phyloP scores from a whole-genome alignment of 164 flowering plant species.

The Nelumbo lutea region DNA sequence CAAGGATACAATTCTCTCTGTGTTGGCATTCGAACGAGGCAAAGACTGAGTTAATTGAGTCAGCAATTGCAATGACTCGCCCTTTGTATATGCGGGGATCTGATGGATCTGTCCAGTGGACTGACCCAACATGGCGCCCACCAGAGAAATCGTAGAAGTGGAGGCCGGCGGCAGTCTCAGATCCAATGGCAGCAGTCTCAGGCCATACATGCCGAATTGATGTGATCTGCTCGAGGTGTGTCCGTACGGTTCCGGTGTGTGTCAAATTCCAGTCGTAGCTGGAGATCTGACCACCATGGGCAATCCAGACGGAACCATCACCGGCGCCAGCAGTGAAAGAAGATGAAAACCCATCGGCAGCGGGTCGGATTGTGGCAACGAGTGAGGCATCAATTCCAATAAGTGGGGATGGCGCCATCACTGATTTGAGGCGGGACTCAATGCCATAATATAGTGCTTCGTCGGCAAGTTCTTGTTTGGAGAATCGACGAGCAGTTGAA shows the following conservation, averaged over 20 bases:
- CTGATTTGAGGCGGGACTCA: constrained; percentile 59
- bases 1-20: constrained; percentile 64
- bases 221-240: constrained; percentile 62
- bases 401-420: constrained; percentile 55
- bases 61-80: constrained; percentile 47
- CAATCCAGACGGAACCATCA: constrained; percentile 72
- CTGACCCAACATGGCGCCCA: constrained; percentile 51
- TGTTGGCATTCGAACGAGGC: constrained; percentile 70
- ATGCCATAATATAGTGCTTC: constrained; percentile 83
- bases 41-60: constrained; percentile 43
- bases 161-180: constrained; percentile 55
- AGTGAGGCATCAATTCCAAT: constrained; percentile 67
- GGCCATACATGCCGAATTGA: constrained; percentile 55
- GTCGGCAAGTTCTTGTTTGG: constrained; percentile 71
- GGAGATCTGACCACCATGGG: constrained; percentile 86
- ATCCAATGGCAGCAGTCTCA: constrained; percentile 62
- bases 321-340: constrained; percentile 45
- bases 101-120: constrained; percentile 67
- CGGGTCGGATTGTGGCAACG: constrained; percentile 54
- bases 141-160: constrained; percentile 64
- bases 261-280: constrained; percentile 60
- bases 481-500: constrained; percentile 50
- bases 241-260: constrained; percentile 55
- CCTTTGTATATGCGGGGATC: constrained; percentile 80
- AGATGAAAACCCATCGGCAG: constrained; percentile 52